Base-by-base conservation (phyloP, 73 alveolate genomes). In the Symbiodinium natans region DNA sequence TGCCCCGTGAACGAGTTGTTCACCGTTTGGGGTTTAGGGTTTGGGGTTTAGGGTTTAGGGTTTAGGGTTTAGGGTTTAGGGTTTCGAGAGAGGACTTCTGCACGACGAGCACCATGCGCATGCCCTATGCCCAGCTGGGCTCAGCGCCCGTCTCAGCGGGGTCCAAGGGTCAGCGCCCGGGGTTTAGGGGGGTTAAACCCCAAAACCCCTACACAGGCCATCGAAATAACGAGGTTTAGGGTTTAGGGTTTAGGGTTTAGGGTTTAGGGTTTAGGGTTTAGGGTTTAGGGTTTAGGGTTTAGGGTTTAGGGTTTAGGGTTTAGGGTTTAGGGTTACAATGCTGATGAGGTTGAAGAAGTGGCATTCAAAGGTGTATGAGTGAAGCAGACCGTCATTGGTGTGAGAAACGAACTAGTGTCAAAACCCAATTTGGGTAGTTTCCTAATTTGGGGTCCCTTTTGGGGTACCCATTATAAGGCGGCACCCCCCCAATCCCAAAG, bases 51-150 rank as follows among this genome's bases (percentile, higher is more conserved):
- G 40, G 77, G 17, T 5, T 63, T 25, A 21, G 15, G 77, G 77
- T 63, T 17, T 63, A 63, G 1, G 77, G 7, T 59, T 3, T 46
- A 46, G 59, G 13, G 59, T 46, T 46, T 46, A 46, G 59, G 59
- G 59, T 46, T 46, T 46, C 13, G 6, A 46, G 59, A 46, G 59
- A 41, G 96, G 77, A 89, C 87, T 63, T 63, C 29, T 89, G 96
- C 77, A 31, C 43, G 36, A 71, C 96, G 29, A 48, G 75, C 82
- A 43, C 48, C 54, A 68, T 68, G 86, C 86, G 96, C 29, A 89
- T 89, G 96, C 96, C 96, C 39, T 89, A 89, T 23, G 96, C 96
- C n/a, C 96, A 89, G 75, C 77, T 89, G 74, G 96, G 96, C 46
- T 89, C 96, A 1, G 96, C 41, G 17, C 38, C 38, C 2, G 39